phyloP scores from a whole-genome alignment of 106 monocot species.

The Dendrobium chrysotoxum region DNA sequence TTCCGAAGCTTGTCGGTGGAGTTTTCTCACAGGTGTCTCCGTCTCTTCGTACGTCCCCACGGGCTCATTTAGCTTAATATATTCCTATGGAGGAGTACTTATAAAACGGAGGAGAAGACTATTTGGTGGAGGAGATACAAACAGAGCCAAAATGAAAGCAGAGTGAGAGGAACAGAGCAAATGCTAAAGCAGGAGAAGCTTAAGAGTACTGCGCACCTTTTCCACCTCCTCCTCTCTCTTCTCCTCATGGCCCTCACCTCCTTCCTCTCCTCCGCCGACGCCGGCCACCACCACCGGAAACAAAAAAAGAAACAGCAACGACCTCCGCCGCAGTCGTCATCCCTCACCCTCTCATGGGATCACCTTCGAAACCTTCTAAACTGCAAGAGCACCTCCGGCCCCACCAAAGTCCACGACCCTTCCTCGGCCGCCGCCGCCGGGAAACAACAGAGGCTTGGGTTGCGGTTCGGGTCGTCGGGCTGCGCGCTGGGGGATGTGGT shows the following conservation, averaged over 20 bases:
- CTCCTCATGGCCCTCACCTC: constrained; percentile 33
- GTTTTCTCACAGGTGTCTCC: neutral
- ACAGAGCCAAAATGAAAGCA: neutral
- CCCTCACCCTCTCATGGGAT: constrained; percentile 55
- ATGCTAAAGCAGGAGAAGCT: neutral
- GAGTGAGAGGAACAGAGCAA: neutral
- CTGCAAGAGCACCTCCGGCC: constrained; percentile 38
- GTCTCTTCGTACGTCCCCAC: neutral
- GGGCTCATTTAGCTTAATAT: no score
- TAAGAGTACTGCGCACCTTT: neutral
- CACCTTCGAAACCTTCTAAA: constrained; percentile 73
- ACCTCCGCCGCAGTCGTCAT: neutral
- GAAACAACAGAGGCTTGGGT: constrained; percentile 18
- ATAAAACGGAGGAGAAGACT: neutral
- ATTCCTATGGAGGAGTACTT: neutral
- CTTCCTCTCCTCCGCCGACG: constrained; percentile 15
- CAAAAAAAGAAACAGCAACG: neutral
- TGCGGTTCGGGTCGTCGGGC: constrained; percentile 48
- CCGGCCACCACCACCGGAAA: constrained; percentile 7
- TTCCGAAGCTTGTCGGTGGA: neutral
- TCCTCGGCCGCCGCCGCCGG: constrained; percentile 13
- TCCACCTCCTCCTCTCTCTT: constrained; percentile 5
- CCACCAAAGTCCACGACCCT: constrained; percentile 39
- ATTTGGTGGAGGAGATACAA: neutral
- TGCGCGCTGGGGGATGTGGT: constrained; percentile 66